Conservation (phyloP, 2,329 filamentous ascomycete species). For the Alternaria sp. region DNA sequence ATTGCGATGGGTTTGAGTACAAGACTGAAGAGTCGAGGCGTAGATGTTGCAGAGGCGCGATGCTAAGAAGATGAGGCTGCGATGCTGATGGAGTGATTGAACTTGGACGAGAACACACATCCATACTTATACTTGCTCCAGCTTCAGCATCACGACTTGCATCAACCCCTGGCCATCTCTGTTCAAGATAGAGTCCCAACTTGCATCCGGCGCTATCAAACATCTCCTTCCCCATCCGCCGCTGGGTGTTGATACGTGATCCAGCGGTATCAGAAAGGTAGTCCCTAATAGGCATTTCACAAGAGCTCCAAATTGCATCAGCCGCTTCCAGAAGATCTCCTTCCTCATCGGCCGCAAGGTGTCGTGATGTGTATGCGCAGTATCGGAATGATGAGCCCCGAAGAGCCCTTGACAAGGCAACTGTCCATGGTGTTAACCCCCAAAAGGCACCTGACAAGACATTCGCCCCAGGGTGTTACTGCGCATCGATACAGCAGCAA, state of each 20-base stretch:
- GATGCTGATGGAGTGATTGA: slow-evolving; percentile 20
- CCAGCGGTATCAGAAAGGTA: slow-evolving; percentile 21
- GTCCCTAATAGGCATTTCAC: slow-evolving; percentile 22
- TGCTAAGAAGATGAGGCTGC: slow-evolving; percentile 33
- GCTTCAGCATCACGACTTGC: slow-evolving; percentile 10
- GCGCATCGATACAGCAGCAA: slow-evolving; percentile 20
- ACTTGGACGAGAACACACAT: slow-evolving; percentile 12
- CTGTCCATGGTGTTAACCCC: slow-evolving; percentile 15
- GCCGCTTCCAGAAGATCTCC: slow-evolving; percentile 20
- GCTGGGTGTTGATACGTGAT: slow-evolving; percentile 14
- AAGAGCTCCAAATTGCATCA: slow-evolving; percentile 19
- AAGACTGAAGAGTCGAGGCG: slow-evolving; percentile 30
- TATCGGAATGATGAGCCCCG: slow-evolving; percentile 24
- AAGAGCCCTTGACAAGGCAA: slow-evolving; percentile 15
- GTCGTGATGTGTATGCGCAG: slow-evolving; percentile 16
- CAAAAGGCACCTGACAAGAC: slow-evolving; percentile 30
- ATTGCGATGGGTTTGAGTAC: slow-evolving; percentile 42
- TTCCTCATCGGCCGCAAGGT: slow-evolving; percentile 28
- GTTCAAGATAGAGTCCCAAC: slow-evolving; percentile 14
- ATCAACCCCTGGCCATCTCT: slow-evolving; percentile 5
- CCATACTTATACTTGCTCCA: slow-evolving; percentile 32
- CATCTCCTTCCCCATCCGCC: slow-evolving; percentile 33
- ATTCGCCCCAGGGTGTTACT: slow-evolving; percentile 11
- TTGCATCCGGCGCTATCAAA: slow-evolving; percentile 15
- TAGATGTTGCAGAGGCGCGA: slow-evolving; percentile 37